These are phyloP conservation scores for Nemania abortiva DNA, from an alignment of 2,329 filamentous ascomycete genomes.

Conservation along the genomic window DNA sequence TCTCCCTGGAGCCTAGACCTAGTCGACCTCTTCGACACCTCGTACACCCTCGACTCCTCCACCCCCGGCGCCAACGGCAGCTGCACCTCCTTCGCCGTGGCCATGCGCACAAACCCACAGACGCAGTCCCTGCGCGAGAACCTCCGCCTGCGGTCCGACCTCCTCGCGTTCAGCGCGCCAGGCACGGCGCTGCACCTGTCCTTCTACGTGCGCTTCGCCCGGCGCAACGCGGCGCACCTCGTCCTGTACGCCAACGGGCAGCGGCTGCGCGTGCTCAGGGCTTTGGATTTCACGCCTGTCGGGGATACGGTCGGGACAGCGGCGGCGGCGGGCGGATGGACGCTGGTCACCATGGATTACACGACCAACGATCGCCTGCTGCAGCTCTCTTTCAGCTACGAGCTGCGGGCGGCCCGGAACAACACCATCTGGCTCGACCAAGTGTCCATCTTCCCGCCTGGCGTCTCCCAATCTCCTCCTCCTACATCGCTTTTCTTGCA, in stretches of 20 bases:
- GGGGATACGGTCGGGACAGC: neutral
- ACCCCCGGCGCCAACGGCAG: conserved; percentile 30
- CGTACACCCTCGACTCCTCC: conserved; percentile 36
- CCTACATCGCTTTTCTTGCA: neutral
- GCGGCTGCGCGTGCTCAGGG: conserved; percentile 18
- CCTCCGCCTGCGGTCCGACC: conserved; percentile 41
- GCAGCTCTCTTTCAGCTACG: conserved; percentile 44
- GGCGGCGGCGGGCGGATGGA: conserved; percentile 39
- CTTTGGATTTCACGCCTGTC: conserved; percentile 22
- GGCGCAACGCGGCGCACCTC: conserved; percentile 53
- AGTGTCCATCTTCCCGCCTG: conserved; percentile 33
- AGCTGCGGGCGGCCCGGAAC: conserved; percentile 31
- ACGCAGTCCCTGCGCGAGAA: conserved; percentile 44
- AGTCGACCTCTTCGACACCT: conserved; percentile 46
- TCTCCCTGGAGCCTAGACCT: conserved; percentile 48
- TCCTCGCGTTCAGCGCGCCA: conserved; percentile 37
- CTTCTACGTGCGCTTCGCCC: conserved; percentile 43
- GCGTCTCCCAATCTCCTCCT: neutral
- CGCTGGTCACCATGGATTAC: conserved; percentile 63
- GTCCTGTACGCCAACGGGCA: conserved; percentile 55
- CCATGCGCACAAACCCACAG: conserved; percentile 43
- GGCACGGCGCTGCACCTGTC: conserved; percentile 36
- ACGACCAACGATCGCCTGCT: conserved; percentile 46
- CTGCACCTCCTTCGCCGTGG: conserved; percentile 44
- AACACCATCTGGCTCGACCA: conserved; percentile 46